phyloP scores from a whole-genome alignment of 495 filamentous ascomycete species.

The Lasiosphaeriaceae sp. region DNA sequence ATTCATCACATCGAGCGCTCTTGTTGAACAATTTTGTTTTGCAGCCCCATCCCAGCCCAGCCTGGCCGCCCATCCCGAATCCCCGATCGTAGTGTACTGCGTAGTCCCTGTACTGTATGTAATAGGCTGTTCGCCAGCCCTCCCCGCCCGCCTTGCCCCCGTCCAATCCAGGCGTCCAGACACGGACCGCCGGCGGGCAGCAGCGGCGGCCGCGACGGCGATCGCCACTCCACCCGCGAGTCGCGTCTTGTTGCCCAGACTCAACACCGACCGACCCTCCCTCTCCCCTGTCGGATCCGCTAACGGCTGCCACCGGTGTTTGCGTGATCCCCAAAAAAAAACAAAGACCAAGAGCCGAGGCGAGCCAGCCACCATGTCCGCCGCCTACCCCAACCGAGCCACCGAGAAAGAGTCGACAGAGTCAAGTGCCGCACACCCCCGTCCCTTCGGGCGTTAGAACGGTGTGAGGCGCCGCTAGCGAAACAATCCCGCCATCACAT shows the following conservation, averaged over 20 bases:
- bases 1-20: no score
- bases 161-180: background rate
- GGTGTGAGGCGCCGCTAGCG: background rate
- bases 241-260: background rate
- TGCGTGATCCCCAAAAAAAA: background rate
- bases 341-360: background rate
- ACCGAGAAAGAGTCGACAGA: background rate
- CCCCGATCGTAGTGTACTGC: no score
- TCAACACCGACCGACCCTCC: no score
- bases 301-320: no score
- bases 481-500: background rate
- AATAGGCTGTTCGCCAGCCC: background rate
- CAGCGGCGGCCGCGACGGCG: background rate
- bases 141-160: background rate
- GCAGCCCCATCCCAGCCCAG: no score
- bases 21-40: no score
- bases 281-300: no score
- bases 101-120: no score
- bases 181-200: background rate
- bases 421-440: background rate
- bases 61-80: no score
- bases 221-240: background rate
- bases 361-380: background rate
- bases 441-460: background rate
- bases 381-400: background rate